Percentiles rank a stretch among this genome's conserved stretches.
Evolutionary conservation across 164 flowering plant species (phyloP).

Genomic region (Buxus sempervirens): DNA sequence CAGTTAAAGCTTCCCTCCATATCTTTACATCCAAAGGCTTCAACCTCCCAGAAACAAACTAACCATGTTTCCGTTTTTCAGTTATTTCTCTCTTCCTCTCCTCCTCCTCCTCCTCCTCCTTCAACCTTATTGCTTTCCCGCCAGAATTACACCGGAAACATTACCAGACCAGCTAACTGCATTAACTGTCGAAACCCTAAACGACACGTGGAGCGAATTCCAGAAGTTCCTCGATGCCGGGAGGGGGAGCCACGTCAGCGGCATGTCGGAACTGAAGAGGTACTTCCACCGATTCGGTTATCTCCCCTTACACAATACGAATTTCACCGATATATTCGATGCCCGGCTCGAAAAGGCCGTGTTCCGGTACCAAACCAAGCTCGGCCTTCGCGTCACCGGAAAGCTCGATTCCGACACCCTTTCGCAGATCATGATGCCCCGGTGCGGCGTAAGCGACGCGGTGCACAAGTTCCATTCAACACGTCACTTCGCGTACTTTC

Average conservation of each 20-base stretch:
- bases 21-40: background rate
- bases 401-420: conserved; percentile 42
- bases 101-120: background rate
- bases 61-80: background rate
- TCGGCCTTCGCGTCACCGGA: conserved; percentile 47
- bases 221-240: conserved; percentile 25
- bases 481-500: conserved; percentile 38
- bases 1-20: background rate
- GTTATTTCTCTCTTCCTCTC: background rate
- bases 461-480: conserved; percentile 18
- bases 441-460: conserved; percentile 45
- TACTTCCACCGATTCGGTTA: conserved; percentile 57
- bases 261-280: conserved; percentile 47
- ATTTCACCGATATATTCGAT: conserved; percentile 44
- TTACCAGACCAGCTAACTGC: background rate
- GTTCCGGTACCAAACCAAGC: conserved; percentile 34
- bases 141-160: conserved; percentile 9
- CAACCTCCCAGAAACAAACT: background rate
- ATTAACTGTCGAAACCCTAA: background rate
- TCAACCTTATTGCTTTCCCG: conserved; percentile 6
- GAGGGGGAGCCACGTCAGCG: conserved; percentile 36
- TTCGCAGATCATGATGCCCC: conserved; percentile 37
- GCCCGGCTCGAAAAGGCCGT: conserved; percentile 39
- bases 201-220: conserved; percentile 32
- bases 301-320: conserved; percentile 15